These are phyloP conservation scores for Durotheca rogersii DNA, from an alignment of 495 filamentous ascomycete genomes.

Conservation along the genomic window DNA sequence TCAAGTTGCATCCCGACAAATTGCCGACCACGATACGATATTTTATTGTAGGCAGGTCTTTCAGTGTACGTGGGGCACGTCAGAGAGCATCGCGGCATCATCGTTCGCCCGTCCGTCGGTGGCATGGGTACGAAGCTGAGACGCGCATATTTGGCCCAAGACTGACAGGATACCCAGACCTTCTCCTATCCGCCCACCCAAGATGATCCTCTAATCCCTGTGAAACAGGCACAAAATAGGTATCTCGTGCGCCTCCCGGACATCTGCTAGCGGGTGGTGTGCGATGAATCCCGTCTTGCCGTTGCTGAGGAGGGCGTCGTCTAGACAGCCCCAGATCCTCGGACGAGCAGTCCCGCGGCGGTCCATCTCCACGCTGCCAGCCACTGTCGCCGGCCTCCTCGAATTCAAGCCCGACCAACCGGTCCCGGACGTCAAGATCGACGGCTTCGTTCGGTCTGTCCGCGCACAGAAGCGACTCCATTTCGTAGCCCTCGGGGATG, in stretches of 20 bases:
- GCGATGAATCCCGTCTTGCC: constrained; percentile 24
- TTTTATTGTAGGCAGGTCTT: no score
- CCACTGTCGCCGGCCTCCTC: constrained; percentile 25
- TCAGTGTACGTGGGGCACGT: no score
- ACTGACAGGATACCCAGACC: constrained; percentile 5
- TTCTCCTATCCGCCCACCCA: constrained; percentile 3
- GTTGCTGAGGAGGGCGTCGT: constrained; percentile 25
- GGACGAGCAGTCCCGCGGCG: constrained; percentile 9
- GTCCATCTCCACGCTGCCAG: constrained; percentile 27
- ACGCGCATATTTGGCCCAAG: no score
- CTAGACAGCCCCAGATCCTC: constrained; percentile 17
- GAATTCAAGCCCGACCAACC: constrained; percentile 33
- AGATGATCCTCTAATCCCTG: constrained; percentile 11
- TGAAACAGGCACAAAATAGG: background rate
- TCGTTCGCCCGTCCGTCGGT: no score
- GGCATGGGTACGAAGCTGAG: no score
- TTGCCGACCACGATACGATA: background rate
- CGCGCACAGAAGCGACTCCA: constrained; percentile 79
- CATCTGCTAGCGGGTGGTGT: constrained; percentile 8
- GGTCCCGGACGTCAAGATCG: constrained; percentile 50
- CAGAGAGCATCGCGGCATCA: no score
- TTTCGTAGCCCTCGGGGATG: constrained; percentile 86
- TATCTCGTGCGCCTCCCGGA: background rate
- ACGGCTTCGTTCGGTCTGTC: constrained; percentile 81
- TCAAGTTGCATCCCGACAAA: background rate